Conservation (phyloP, 257 asterid species). For the Scutellaria baicalensis region DNA sequence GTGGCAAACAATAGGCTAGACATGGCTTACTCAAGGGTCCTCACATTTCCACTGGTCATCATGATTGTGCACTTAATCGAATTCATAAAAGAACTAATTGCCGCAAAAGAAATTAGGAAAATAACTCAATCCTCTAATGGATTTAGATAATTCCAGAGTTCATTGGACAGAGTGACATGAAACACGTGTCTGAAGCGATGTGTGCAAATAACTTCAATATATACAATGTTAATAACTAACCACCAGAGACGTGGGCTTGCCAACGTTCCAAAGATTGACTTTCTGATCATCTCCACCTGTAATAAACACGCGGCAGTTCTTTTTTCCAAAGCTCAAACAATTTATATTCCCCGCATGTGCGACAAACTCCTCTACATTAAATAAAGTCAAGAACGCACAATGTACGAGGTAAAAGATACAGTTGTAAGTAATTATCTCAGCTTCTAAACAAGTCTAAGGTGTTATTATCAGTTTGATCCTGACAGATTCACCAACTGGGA, state of each 20-base stretch:
- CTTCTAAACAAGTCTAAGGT: neutral
- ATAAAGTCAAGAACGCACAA: slow-evolving; percentile 57
- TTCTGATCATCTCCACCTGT: slow-evolving; percentile 99
- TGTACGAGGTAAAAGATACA: neutral
- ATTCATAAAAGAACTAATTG: neutral
- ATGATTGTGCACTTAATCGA: neutral
- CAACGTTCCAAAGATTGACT: slow-evolving; percentile 95
- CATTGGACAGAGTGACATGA: neutral
- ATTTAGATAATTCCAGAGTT: neutral
- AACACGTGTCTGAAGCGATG: neutral
- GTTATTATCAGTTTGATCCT: neutral
- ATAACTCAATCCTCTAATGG: neutral
- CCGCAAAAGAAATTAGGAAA: neutral
- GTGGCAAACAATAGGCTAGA: neutral
- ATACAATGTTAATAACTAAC: slow-evolving; percentile 37
- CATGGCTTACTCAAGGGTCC: slow-evolving; percentile 6
- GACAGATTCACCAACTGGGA: neutral
- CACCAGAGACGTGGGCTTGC: slow-evolving; percentile 72
- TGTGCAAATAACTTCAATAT: neutral
- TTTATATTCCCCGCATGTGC: slow-evolving; percentile 97
- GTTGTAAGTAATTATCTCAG: neutral
- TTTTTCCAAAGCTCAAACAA: slow-evolving; percentile 92
- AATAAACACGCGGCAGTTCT: slow-evolving; percentile 68
- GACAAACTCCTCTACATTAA: slow-evolving; percentile 83
- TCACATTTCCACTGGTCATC: neutral